Base-by-base conservation (phyloP, 129 eudicot species). In the Chrysanthemum seticuspe region DNA sequence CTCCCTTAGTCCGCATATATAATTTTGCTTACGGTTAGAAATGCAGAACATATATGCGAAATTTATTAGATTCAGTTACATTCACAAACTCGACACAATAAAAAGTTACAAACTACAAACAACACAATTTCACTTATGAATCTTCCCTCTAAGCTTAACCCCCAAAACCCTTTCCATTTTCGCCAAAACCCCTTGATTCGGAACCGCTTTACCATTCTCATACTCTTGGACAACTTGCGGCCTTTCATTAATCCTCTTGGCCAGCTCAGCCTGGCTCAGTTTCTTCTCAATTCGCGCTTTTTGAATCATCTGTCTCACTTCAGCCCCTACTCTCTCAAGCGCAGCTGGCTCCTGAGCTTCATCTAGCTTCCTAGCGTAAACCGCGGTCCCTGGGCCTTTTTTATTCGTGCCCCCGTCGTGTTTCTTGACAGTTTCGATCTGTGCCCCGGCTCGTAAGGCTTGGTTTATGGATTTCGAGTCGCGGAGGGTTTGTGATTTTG, bases 161-260 rank as follows among this genome's bases (percentile, higher is more conserved):
- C 88, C 91, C 6, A 88, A 81, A 12, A 81, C 91, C 34, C 82
- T 71, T 72, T 88, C 95, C 88, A 88, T 81, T 60, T 88, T 85
- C 44, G 76, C 95, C 78, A 88, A 73, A 23, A 88, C 88, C 1
- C 61, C 58, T 47, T 88, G 91, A 64, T 83, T 88, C 18, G 87
- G 88, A 74, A 86, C 86, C 47, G 92, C 96, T 68, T 84, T 86
- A 1, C 96, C 92, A 48, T 86, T 86, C 84, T 89, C 96, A 14
- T 89, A 89, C 82, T 86, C 92, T 59, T 84, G 86, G 36, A 89
- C 91, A 29, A 89, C 96, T 81, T 84, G 91, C 3, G 92, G 82
- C 74, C 85, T 45, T 74, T 89, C 96, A 48, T 84, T 89, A 16
- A 89, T 84, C 79, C 57, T 78, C 45, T 89, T 89, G 27, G 87